These are phyloP conservation scores for Skeletonema costatum DNA, from an alignment of 108 stramenopile genomes.

Conservation along the genomic window DNA sequence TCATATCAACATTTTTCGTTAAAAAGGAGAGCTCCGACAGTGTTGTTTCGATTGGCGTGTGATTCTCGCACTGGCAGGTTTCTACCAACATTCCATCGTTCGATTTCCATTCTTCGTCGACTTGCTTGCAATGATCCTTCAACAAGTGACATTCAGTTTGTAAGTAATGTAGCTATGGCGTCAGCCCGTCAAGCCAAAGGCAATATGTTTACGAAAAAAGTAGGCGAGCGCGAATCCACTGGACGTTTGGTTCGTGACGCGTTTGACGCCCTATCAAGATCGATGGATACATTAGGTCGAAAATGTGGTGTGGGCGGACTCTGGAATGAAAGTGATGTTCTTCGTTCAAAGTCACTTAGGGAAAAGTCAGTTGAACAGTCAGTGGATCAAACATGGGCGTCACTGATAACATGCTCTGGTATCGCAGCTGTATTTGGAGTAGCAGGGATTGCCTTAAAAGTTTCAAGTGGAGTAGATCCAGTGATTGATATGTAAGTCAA, in stretches of 20 bases:
- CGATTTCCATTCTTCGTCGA: constrained; percentile 58
- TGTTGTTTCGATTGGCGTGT: constrained; percentile 81
- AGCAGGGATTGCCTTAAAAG: constrained; percentile 64
- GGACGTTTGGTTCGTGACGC: constrained; percentile 78
- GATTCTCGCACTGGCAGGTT: constrained; percentile 84
- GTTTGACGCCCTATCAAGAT: constrained; percentile 77
- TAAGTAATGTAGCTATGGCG: constrained; percentile 64
- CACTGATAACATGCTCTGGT: constrained; percentile 75
- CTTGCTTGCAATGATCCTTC: constrained; percentile 77
- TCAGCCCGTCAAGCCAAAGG: constrained; percentile 18
- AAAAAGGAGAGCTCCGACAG: constrained; percentile 29
- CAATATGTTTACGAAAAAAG: constrained; percentile 19
- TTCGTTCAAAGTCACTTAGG: constrained; percentile 58
- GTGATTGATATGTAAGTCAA: constrained; percentile 63
- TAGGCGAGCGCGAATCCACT: constrained; percentile 44
- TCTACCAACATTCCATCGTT: constrained; percentile 67
- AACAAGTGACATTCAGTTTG: constrained; percentile 62
- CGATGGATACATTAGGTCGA: constrained; percentile 84
- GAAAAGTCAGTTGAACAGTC: constrained; percentile 73
- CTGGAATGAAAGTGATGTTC: constrained; percentile 78
- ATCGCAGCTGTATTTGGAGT: constrained; percentile 83
- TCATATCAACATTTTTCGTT: constrained; percentile 30
- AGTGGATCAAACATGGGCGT: constrained; percentile 69
- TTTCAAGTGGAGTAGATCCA: constrained; percentile 68
- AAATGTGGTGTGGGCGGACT: constrained; percentile 81